phyloP scores from a whole-genome alignment of 768 basidiomycete genomes.

The Solioccasus polychromus region DNA sequence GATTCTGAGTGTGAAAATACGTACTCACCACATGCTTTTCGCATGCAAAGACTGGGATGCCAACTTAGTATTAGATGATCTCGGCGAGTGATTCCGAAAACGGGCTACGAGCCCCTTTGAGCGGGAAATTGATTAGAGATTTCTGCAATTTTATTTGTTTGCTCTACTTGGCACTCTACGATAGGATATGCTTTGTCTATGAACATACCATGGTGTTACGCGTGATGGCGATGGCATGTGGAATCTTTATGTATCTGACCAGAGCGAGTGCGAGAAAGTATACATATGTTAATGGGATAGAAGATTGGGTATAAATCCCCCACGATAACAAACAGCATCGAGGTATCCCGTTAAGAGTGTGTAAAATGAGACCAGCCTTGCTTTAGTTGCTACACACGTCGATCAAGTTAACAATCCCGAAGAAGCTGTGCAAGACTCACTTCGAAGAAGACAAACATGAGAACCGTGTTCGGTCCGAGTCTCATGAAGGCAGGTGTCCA shows the following conservation, averaged over 20 bases:
- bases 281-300: constrained; percentile 4
- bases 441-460: constrained; percentile 85
- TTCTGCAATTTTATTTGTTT: too few relatives aligned
- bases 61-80: too few relatives aligned
- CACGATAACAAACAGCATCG: not conserved
- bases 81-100: too few relatives aligned
- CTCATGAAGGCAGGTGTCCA: constrained; percentile 89
- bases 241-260: constrained; percentile 7
- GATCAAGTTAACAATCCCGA: constrained; percentile 3
- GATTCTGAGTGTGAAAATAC: too few relatives aligned
- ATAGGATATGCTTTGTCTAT: constrained; percentile 3
- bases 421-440: constrained; percentile 35
- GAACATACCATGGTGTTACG: constrained; percentile 2
- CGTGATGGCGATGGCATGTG: constrained; percentile 1
- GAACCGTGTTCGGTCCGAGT: constrained; percentile 77
- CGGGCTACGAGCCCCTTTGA: too few relatives aligned
- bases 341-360: not conserved
- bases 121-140: too few relatives aligned
- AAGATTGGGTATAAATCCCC: constrained; percentile 1
- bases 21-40: too few relatives aligned
- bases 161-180: constrained; percentile 2
- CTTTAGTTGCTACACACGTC: constrained; percentile 61
- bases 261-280: not conserved
- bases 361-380: constrained; percentile 44
- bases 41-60: too few relatives aligned